phyloP scores from a whole-genome alignment of 305 asterid genomes.

The Striga hermonthica region DNA sequence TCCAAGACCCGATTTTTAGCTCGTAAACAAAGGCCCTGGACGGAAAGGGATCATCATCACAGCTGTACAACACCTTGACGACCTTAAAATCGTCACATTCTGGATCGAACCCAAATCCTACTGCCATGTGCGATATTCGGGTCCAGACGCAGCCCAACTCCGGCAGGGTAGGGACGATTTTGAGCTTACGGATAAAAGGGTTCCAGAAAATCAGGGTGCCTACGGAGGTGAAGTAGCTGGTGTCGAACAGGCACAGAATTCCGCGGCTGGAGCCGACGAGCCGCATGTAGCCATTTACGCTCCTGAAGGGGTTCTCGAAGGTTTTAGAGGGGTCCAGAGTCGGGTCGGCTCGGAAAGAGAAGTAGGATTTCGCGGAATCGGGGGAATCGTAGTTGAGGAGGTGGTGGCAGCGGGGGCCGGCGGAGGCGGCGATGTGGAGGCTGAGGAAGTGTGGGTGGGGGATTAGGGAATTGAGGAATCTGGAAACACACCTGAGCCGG shows the following conservation, averaged over 20 bases:
- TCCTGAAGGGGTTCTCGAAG: constrained; percentile 36
- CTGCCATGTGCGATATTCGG: constrained; percentile 33
- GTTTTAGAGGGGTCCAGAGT: constrained; percentile 14
- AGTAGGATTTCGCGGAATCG: background rate
- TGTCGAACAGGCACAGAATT: constrained; percentile 37
- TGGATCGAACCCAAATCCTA: constrained; percentile 43
- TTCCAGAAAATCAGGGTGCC: constrained; percentile 39
- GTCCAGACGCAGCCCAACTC: constrained; percentile 16
- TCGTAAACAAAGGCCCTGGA: background rate
- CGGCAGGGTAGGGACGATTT: background rate
- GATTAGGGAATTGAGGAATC: constrained; percentile 29
- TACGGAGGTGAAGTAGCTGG: constrained; percentile 33
- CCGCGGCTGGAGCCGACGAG: constrained; percentile 41
- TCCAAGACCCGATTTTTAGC: background rate
- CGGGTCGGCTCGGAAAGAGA: constrained; percentile 26
- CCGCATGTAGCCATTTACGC: constrained; percentile 39
- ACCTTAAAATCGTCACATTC: constrained; percentile 30
- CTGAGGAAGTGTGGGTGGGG: constrained; percentile 38
- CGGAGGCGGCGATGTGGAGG: constrained; percentile 26
- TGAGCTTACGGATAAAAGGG: background rate
- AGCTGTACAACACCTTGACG: background rate
- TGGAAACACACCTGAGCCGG: constrained; percentile 35
- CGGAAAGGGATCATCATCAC: background rate
- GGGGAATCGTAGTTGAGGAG: constrained; percentile 42
- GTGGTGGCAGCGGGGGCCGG: constrained; percentile 35